Conservation (phyloP, 306 rosid species). For the Cicer arietinum region DNA sequence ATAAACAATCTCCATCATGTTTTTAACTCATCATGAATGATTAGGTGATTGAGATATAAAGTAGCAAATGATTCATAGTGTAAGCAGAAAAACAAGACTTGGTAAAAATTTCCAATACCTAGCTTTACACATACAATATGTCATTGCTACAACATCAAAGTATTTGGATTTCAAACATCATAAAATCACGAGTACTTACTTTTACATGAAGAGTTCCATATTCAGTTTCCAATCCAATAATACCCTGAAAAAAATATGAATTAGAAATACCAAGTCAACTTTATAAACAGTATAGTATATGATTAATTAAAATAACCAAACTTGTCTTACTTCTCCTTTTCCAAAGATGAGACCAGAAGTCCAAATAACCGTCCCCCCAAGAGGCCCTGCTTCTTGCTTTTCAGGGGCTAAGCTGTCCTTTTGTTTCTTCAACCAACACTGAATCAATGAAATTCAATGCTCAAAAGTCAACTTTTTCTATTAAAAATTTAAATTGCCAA, state of each 20-base stretch:
- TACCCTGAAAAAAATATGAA: slow-evolving; percentile 63
- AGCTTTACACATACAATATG: not conserved
- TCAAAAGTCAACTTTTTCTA: not conserved
- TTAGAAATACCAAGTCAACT: slow-evolving; percentile 1
- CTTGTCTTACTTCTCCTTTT: slow-evolving; percentile 75
- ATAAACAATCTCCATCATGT: slow-evolving; percentile 10
- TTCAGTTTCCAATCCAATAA: slow-evolving; percentile 74
- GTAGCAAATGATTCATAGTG: not conserved
- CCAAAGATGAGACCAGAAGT: slow-evolving; percentile 96
- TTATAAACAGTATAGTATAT: slow-evolving; percentile 22
- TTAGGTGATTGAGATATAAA: slow-evolving; percentile 29
- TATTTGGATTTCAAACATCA: slow-evolving; percentile 31
- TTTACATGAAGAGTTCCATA: slow-evolving; percentile 81
- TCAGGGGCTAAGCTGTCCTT: slow-evolving; percentile 80
- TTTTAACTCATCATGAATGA: not conserved
- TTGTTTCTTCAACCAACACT: slow-evolving; percentile 99
- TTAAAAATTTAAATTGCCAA: not conserved
- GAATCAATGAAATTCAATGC: slow-evolving; percentile 38
- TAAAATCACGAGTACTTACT: slow-evolving; percentile 55
- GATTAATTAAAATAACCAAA: not conserved
- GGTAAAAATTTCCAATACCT: too few species aligned
- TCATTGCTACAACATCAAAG: slow-evolving; percentile 25
- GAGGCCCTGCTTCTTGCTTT: slow-evolving; percentile 49
- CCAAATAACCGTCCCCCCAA: slow-evolving; percentile 63
- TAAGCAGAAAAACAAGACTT: slow-evolving; percentile 18